phyloP scores from a whole-genome alignment of 345 rosid genomes.

The Syzygium grande region DNA sequence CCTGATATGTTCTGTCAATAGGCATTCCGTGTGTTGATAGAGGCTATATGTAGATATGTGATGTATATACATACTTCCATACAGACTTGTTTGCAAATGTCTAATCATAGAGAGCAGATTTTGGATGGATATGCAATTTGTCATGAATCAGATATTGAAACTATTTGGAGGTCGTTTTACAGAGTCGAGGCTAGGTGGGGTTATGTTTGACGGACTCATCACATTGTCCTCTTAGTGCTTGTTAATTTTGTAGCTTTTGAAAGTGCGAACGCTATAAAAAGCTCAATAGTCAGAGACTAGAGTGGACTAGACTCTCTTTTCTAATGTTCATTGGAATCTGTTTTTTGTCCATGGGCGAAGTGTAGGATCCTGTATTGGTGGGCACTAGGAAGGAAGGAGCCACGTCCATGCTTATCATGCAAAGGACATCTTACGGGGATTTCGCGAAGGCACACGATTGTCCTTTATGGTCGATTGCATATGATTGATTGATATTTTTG shows the following conservation, averaged over 20 bases:
- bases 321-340: background rate
- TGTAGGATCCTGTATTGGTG: background rate
- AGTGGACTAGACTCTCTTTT: background rate
- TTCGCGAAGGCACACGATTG: background rate
- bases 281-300: background rate
- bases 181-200: background rate
- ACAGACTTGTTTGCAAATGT: background rate
- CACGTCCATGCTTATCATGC: background rate
- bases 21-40: background rate
- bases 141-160: background rate
- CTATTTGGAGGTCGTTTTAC: background rate
- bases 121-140: background rate
- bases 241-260: background rate
- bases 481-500: slow-evolving; percentile 4
- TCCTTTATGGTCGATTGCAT: background rate
- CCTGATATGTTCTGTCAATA: background rate
- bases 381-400: background rate
- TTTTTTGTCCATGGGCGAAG: background rate
- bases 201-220: background rate
- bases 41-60: background rate
- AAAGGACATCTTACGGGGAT: background rate
- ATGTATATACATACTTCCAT: background rate
- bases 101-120: background rate
- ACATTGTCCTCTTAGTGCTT: background rate
- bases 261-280: background rate